Evolutionary conservation across 2,329 filamentous ascomycete genomes (phyloP).

Genomic region (Fusarium paranaense): DNA sequence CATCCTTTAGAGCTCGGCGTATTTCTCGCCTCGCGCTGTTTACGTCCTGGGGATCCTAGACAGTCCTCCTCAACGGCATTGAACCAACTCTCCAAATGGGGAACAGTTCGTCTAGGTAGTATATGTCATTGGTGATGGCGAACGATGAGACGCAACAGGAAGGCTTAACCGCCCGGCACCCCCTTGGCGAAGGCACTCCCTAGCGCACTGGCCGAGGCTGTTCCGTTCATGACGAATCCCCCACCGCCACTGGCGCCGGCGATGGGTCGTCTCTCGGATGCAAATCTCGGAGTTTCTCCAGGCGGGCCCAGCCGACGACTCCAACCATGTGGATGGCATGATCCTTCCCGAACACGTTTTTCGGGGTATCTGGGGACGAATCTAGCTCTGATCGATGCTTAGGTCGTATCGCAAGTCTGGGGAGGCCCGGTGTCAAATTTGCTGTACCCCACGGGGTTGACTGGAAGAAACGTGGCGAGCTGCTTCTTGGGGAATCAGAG

Average conservation of each 20-base stretch:
- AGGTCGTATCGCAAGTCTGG: neutral
- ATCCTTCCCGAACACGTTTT: neutral
- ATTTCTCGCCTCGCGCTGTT: neutral
- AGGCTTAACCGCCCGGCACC: neutral
- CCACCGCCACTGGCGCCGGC: neutral
- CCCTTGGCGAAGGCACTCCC: neutral
- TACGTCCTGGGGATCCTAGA: neutral
- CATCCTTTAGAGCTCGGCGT: neutral
- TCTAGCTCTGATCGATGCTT: neutral
- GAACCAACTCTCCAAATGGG: neutral
- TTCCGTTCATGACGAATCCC: neutral
- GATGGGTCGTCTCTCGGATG: neutral
- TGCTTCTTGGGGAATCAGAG: neutral
- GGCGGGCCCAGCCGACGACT: neutral
- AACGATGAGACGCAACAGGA: neutral
- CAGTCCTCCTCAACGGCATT: neutral
- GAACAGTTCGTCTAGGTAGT: neutral
- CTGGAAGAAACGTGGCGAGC: neutral
- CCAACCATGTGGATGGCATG: neutral
- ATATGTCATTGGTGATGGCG: neutral
- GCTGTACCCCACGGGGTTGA: neutral
- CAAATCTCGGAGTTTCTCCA: neutral
- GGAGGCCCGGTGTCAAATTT: neutral
- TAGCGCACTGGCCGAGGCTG: neutral
- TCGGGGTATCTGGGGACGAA: neutral